Evolutionary conservation across 2,329 filamentous ascomycete species (phyloP).

Genomic region (Arachnomyces sp.): DNA sequence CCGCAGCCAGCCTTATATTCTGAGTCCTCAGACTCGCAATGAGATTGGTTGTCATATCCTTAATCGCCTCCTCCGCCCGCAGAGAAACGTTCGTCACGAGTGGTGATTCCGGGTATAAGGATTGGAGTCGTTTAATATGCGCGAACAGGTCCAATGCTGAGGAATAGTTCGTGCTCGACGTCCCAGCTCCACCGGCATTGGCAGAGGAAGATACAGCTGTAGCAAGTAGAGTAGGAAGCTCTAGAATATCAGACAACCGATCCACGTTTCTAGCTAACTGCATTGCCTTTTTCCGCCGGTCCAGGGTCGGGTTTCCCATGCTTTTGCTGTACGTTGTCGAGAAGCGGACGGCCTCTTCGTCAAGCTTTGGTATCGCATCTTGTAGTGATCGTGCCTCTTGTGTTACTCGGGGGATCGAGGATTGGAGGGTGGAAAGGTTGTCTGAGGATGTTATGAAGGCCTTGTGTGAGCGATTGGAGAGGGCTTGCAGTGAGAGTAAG

Average conservation of each 20-base stretch:
- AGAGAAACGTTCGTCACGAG: constrained; percentile 64
- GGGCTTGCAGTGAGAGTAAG: constrained; percentile 72
- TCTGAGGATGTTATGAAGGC: constrained; percentile 73
- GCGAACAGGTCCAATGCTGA: constrained; percentile 84
- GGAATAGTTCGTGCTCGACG: constrained; percentile 64
- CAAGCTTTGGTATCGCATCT: constrained; percentile 67
- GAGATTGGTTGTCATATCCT: constrained; percentile 77
- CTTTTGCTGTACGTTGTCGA: constrained; percentile 74
- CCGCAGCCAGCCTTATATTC: constrained; percentile 77
- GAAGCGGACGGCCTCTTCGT: constrained; percentile 70
- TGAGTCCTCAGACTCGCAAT: constrained; percentile 69
- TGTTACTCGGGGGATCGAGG: constrained; percentile 64
- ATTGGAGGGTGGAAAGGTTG: constrained; percentile 64
- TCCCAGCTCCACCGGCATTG: constrained; percentile 35
- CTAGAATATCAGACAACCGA: constrained; percentile 80
- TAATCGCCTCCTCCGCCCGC: constrained; percentile 82
- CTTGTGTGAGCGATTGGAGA: constrained; percentile 84
- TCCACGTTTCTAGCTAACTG: constrained; percentile 81
- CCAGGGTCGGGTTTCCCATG: constrained; percentile 61
- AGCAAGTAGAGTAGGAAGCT: constrained; percentile 76
- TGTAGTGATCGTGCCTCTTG: constrained; percentile 60
- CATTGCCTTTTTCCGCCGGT: constrained; percentile 68
- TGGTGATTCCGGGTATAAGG: constrained; percentile 70
- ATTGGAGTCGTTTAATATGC: constrained; percentile 82
- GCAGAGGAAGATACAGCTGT: constrained; percentile 53